Base-by-base conservation (phyloP, 139 green algal genomes). In the Prasinococcaceae sp. region DNA sequence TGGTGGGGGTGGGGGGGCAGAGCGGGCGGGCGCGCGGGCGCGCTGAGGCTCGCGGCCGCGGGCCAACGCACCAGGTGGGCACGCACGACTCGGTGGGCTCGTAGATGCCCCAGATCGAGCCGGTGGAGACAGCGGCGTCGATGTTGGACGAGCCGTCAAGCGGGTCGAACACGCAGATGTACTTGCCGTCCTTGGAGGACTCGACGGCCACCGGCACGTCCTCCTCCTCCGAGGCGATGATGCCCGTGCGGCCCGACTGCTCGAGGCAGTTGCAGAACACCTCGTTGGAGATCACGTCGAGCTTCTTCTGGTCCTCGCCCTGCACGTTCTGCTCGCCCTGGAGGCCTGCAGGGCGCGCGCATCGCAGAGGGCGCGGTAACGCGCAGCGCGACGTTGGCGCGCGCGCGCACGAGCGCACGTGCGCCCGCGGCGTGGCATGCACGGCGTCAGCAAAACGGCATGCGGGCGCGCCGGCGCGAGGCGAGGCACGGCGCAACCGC, bases 221-320 rank as follows among this genome's bases (percentile, higher is more conserved):
- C 76, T 98, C 90, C 77, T 98, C 90, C 78, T 98, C 90, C 4
- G 71, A 86, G 2, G 87, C 90, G 47, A 98, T 85, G 25, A 93
- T 68, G 27, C 85, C 83, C 8, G 79, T 89, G 57, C 80, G 70
- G 45, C 85, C 85, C 29, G 52, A 81, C 27, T 57, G 55, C 14
- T 75, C 67, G 55, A 98, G 74, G 61, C 75, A 87, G 70, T 93
- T 87, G 61, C 65, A 77, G 75, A 98, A 98, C 17, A 98, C 84
- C 42, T 94, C 81, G 69, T 98, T 98, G 55, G 87, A 93, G 37
- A 98, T 75, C 1, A 98, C 88, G 56, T 98, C 90, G 63, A 98
- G 84, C 81, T 98, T 98, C 76, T 98, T 98, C 84, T 98, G 90
- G 71, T 97, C 90, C 78, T 98, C 90, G 12, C 90, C 90, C 74